Base-by-base conservation (phyloP, 768 basidiomycete genomes). In the Lentinula guzmanii region DNA sequence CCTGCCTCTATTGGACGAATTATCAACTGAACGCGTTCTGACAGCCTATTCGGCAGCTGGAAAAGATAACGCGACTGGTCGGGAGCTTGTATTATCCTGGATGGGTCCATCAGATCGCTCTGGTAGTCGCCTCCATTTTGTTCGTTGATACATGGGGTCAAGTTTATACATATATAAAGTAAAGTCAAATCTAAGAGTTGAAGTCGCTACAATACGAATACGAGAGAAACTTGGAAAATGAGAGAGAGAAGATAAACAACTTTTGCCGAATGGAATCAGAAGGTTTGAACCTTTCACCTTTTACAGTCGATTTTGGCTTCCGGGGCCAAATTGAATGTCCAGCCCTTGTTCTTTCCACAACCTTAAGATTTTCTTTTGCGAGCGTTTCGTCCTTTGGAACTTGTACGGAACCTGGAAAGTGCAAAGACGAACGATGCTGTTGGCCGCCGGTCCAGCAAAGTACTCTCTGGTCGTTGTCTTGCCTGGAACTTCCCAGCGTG, bases 11-110 rank as follows among this genome's bases (percentile, higher is more conserved):
- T 75, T 93, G 35, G 87, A 90, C 64, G 85, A 87, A 65, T 76
- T 92, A 11, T 87, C 90, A 5, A 89, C 86, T 13, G 90, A 91
- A 68, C 75, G 86, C 21, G 74, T 93, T 18, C 75, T 87, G 51
- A 82, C 80, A 8, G 81, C 83, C 0, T 91, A 92, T 68, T 76
- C 80, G 57, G 81, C 79, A 31, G 72, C 76, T 56, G 74, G 69
- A 2, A 66, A 68, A 55, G 68, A 76, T 54, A 75, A 75, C 21
- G 75, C 77, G 24, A 72, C 77, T 51, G 74, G 75, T 24, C 74
- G 76, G 59, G 76, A 75, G 61, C 72, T 82, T 16, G 79, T 80
- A 11, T 78, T 76, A 55, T 70, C 68, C 1, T 82, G 81, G 81
- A 77, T 82, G 65, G 73, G 59, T 15, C 55, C 55, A 10, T 56